These are phyloP conservation scores for Ceratobasidium papillatum DNA, from an alignment of 1,284 basidiomycete species.

Conservation along the genomic window DNA sequence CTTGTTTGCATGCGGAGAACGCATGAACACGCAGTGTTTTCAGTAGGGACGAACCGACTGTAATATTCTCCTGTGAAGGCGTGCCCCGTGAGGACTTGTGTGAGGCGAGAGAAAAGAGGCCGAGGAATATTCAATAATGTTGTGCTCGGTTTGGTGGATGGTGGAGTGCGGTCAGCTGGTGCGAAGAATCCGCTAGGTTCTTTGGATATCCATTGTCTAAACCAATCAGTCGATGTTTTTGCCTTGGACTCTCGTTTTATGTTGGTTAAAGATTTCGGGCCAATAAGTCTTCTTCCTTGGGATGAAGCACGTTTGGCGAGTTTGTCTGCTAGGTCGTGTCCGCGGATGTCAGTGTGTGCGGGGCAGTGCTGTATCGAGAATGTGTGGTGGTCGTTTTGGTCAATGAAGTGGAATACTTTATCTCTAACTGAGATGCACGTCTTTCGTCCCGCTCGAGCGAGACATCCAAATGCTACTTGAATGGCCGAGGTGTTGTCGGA, in stretches of 20 bases:
- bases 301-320: slow-evolving; percentile 49
- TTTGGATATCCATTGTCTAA: not conserved
- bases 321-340: slow-evolving; percentile 51
- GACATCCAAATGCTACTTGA: not conserved
- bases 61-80: slow-evolving; percentile 8
- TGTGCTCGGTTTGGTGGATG: slow-evolving; percentile 46
- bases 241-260: slow-evolving; percentile 43
- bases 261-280: slow-evolving; percentile 26
- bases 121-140: slow-evolving; percentile 44
- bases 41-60: not conserved
- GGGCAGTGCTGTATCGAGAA: slow-evolving; percentile 49
- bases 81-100: slow-evolving; percentile 50
- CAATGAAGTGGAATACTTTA: not conserved
- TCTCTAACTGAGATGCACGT: not conserved
- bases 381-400: not conserved
- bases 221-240: slow-evolving; percentile 45
- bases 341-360: slow-evolving; percentile 49
- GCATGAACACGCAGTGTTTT: not conserved
- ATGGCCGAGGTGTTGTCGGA: slow-evolving; percentile 9
- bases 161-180: slow-evolving; percentile 48
- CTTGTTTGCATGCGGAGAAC: not conserved
- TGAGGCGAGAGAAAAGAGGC: slow-evolving; percentile 47
- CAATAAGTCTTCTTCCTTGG: not conserved
- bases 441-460: not conserved
- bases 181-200: slow-evolving; percentile 47